Percentiles rank a stretch among this genome's conserved stretches.
These are phyloP conservation scores for Penicillium digitatum DNA, from an alignment of 2,329 filamentous ascomycete species.

Conservation along the genomic window DNA sequence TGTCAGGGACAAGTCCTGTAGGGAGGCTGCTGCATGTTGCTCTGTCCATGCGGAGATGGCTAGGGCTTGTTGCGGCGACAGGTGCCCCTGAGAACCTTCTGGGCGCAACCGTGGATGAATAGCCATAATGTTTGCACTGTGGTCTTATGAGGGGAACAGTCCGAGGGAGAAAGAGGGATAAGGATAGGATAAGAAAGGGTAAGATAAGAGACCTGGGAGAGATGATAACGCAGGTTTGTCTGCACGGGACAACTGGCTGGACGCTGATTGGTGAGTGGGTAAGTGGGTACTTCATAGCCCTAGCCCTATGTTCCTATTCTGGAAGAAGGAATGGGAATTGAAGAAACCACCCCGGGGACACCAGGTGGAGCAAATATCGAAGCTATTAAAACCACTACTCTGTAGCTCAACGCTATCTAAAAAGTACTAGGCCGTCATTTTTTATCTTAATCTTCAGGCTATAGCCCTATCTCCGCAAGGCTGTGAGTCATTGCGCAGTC, in stretches of 20 bases:
- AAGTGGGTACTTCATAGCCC: constrained; percentile 12
- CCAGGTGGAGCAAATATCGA: background rate
- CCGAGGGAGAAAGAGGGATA: constrained; percentile 2
- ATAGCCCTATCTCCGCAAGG: constrained; percentile 5
- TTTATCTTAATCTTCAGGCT: background rate
- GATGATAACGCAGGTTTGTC: constrained; percentile 9
- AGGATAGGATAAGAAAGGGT: constrained; percentile 9
- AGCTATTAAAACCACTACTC: no score
- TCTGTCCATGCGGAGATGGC: constrained; percentile 67
- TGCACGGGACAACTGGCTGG: constrained; percentile 18
- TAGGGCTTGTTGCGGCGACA: constrained; percentile 43
- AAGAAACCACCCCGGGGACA: background rate
- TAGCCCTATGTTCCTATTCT: constrained; percentile 22
- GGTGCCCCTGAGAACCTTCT: constrained; percentile 21
- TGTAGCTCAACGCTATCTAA: background rate
- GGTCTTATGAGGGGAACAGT: background rate
- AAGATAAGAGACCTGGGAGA: constrained; percentile 17
- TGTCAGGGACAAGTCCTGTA: constrained; percentile 35
- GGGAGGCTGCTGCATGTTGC: constrained; percentile 37
- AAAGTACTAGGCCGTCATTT: background rate
- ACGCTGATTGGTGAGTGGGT: constrained; percentile 25
- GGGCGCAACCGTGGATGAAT: constrained; percentile 40
- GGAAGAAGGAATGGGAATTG: background rate
- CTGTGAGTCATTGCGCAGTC: constrained; percentile 16
- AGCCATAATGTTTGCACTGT: constrained; percentile 36